phyloP scores from a whole-genome alignment of 2,329 filamentous ascomycete genomes.

The Teratosphaeria gauchensis region DNA sequence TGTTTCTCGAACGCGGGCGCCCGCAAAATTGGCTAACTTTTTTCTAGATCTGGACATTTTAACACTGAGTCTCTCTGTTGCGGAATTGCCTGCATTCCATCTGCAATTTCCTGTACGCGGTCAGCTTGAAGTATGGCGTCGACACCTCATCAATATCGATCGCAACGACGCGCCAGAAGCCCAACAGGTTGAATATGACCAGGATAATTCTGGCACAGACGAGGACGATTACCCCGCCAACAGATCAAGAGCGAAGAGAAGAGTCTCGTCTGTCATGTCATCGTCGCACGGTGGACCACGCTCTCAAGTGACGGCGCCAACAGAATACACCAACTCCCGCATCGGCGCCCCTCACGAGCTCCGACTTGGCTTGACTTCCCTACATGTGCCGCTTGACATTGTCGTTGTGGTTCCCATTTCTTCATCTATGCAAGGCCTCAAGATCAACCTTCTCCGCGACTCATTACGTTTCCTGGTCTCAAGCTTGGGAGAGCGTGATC shows the following conservation, averaged over 20 bases:
- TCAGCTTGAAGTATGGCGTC: constrained; percentile 84
- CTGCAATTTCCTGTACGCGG: constrained; percentile 75
- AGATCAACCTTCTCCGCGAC: constrained; percentile 89
- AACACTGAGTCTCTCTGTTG: constrained; percentile 81
- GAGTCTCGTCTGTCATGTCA: constrained; percentile 74
- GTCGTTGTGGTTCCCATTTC: constrained; percentile 96
- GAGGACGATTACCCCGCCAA: constrained; percentile 63
- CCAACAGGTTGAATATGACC: constrained; percentile 66
- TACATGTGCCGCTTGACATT: constrained; percentile 88
- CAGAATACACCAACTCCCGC: constrained; percentile 73
- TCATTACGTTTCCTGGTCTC: constrained; percentile 85
- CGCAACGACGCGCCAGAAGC: constrained; percentile 47
- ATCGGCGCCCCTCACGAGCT: constrained; percentile 33
- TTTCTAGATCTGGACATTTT: constrained; percentile 69
- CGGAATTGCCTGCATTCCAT: constrained; percentile 88
- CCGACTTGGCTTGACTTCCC: constrained; percentile 38
- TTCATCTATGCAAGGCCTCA: constrained; percentile 98
- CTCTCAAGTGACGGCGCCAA: constrained; percentile 79
- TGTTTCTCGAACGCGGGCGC: neutral
- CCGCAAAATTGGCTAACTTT: constrained; percentile 1
- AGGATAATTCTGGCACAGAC: constrained; percentile 71
- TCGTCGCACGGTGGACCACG: constrained; percentile 62
- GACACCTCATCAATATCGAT: constrained; percentile 76
- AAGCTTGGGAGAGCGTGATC: constrained; percentile 81
- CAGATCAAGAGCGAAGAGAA: constrained; percentile 45